These are phyloP conservation scores for Jatropha podagrica DNA, from an alignment of 441 rosid genomes.

Conservation along the genomic window DNA sequence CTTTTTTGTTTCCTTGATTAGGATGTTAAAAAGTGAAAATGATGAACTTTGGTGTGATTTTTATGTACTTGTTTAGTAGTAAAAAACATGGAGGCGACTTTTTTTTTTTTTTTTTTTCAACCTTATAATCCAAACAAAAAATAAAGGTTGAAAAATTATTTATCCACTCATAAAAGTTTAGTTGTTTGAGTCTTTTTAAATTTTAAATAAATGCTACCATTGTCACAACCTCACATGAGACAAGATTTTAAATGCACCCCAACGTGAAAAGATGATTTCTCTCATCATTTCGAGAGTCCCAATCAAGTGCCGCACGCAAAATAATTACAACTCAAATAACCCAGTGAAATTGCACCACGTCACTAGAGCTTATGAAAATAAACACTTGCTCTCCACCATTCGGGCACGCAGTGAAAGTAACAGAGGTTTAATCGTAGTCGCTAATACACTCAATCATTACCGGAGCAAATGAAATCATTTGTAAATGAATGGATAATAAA, in stretches of 20 bases:
- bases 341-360: not conserved
- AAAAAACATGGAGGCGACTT: too few species aligned
- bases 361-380: not conserved
- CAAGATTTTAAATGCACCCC: not conserved
- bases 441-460: not conserved
- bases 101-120: too few species aligned
- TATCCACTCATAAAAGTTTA: not conserved
- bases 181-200: not conserved
- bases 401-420: too few species aligned
- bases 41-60: too few species aligned
- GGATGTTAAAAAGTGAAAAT: too few species aligned
- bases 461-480: not conserved
- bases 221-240: not conserved
- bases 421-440: not conserved
- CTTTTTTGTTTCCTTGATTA: too few species aligned
- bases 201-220: not conserved
- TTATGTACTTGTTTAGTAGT: too few species aligned
- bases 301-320: not conserved
- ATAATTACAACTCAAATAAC: not conserved
- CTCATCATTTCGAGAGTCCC: not conserved
- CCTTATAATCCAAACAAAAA: too few species aligned
- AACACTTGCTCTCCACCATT: too few species aligned
- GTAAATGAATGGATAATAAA: not conserved
- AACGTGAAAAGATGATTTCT: not conserved
- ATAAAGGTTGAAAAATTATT: too few species aligned